Base-by-base conservation (phyloP, 768 basidiomycete genomes). In the Leccinum disarticulatum region DNA sequence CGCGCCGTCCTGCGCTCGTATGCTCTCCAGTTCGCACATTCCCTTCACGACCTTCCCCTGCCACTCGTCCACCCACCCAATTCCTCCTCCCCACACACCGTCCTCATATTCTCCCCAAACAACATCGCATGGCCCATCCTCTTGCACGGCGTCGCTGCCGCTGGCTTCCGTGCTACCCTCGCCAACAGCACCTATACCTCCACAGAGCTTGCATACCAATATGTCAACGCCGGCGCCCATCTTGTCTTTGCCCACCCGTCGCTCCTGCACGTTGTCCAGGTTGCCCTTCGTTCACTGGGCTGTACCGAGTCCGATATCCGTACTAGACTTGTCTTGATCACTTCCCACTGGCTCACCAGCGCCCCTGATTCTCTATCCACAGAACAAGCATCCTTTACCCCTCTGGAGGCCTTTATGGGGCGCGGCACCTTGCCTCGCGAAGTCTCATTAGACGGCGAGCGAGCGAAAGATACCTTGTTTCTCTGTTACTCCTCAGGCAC, bases 151-250 rank as follows among this genome's bases (percentile, higher is more conserved):
- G 71, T 73, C 69, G 77, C 87, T 47, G 87, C 91, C 0, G 88
- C 87, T 0, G 90, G 89, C 4, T 67, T 91, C 15, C 75, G 83
- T 48, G 81, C 83, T 55, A 90, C 91, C 0, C 83, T 90, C 14
- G 88, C 88, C 15, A 95, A 93, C 69, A 85, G 81, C 59, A 79
- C 80, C 0, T 94, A 91, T 66, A 88, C 85, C 4, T 70, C 85
- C 3, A 68, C 74, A 8, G 93, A 95, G 68, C 80, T 95, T 0
- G 79, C 77, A 1, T 84, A 85, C 71, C 93, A 95, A 69, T 87
- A 89, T 59, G 73, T 62, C 13, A 86, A 95, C 67, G 87, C 86
- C 55, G 74, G 80, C 3, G 87, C 93, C 0, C 77, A 79, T 52
- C 62, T 88, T 19, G 70, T 93, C 27, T 83, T 93, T 57, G 79